Evolutionary conservation across 179 eudicot genomes (phyloP).

Genomic region (Gypsophila paniculata): DNA sequence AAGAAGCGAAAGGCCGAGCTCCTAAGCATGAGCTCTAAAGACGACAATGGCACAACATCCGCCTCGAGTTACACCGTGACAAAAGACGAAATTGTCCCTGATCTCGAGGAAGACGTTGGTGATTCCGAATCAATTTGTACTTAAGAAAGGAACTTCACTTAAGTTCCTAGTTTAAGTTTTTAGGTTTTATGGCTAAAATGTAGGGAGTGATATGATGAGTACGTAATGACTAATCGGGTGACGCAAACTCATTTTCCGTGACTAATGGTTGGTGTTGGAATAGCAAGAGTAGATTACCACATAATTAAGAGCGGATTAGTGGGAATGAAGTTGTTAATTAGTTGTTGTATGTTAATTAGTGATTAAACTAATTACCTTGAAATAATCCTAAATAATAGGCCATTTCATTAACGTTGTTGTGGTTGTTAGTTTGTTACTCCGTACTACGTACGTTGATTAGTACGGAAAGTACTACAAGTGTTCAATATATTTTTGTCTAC

Average conservation of each 20-base stretch:
- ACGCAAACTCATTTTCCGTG: slow-evolving; percentile 5
- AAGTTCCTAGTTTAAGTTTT: background rate
- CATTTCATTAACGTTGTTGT: background rate
- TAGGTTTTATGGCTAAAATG: background rate
- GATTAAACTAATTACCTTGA: background rate
- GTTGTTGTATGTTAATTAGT: background rate
- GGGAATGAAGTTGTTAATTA: background rate
- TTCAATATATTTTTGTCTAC: background rate
- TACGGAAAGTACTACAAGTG: background rate
- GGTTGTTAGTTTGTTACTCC: background rate
- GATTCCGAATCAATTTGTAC: slow-evolving; percentile 54
- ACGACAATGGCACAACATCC: background rate
- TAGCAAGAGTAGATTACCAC: background rate
- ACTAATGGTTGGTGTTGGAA: background rate
- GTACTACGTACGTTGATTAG: background rate
- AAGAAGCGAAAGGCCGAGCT: slow-evolving; percentile 58
- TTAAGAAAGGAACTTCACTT: background rate
- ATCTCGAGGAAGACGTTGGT: slow-evolving; percentile 39
- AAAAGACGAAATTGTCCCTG: slow-evolving; percentile 30
- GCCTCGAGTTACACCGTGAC: slow-evolving; percentile 49
- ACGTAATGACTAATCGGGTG: too few relatives aligned
- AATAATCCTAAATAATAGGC: slow-evolving; percentile 9
- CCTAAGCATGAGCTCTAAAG: slow-evolving; percentile 20
- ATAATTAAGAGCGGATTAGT: background rate
- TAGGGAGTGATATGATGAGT: background rate